Conservation (phyloP, 2,329 filamentous ascomycete species). For the Cladosporium sp. region DNA sequence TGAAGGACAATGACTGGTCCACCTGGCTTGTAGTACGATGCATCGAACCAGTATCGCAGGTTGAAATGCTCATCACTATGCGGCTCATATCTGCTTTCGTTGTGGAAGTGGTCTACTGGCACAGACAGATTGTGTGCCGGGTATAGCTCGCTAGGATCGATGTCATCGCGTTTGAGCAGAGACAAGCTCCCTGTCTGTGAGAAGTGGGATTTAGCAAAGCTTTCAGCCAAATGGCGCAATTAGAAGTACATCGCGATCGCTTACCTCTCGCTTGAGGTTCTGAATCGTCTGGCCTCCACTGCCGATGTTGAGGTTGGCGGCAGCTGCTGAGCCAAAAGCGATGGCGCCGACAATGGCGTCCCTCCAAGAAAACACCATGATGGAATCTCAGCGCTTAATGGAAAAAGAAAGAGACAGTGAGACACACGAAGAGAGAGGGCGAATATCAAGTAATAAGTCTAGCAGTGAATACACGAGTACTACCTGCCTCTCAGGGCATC, state of each 20-base stretch:
- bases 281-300: constrained; percentile 7
- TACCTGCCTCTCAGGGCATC: constrained; percentile 6
- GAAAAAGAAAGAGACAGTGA: not conserved
- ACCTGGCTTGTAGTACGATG: constrained; percentile 67
- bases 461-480: not conserved
- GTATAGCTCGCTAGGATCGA: constrained; percentile 38
- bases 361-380: not conserved
- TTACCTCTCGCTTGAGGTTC: not conserved
- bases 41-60: constrained; percentile 81
- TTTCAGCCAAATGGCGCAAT: no score
- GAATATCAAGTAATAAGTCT: no score
- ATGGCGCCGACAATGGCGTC: not conserved
- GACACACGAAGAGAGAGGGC: no score
- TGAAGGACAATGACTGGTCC: constrained; percentile 78
- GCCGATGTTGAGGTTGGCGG: constrained; percentile 1
- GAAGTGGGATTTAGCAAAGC: not conserved
- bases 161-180: constrained; percentile 18
- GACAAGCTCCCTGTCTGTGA: not conserved
- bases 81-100: constrained; percentile 72
- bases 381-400: not conserved
- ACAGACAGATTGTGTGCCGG: constrained; percentile 51
- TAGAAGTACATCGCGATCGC: not conserved
- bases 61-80: constrained; percentile 66
- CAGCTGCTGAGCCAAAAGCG: not conserved
- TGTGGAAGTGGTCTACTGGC: constrained; percentile 78